Conservation (phyloP, 495 filamentous ascomycete genomes). For the Penicillium angulare region DNA sequence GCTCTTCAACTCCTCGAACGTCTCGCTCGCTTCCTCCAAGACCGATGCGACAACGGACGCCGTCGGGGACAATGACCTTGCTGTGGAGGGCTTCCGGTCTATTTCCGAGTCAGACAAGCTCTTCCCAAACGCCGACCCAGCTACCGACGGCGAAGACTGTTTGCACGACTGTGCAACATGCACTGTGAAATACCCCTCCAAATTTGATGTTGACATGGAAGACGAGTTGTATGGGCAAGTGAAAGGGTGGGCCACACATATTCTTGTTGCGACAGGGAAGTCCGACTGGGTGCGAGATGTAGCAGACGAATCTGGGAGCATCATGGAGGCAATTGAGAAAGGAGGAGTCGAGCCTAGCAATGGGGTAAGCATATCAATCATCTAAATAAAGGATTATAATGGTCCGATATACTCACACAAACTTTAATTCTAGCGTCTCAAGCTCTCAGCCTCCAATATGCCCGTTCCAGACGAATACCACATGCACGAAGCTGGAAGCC, state of each 20-base stretch:
- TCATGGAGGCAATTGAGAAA: slow-evolving; percentile 87
- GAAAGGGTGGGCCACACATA: slow-evolving; percentile 84
- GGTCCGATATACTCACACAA: slow-evolving; percentile 5
- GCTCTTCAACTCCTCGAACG: slow-evolving; percentile 33
- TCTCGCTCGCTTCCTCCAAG: slow-evolving; percentile 26
- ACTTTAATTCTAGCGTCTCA: slow-evolving; percentile 60
- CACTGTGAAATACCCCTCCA: slow-evolving; percentile 71
- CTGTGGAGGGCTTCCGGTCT: slow-evolving; percentile 38
- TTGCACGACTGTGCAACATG: slow-evolving; percentile 86
- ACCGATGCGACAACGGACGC: slow-evolving; percentile 24
- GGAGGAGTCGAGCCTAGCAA: slow-evolving; percentile 63
- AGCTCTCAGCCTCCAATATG: slow-evolving; percentile 94
- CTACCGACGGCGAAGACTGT: slow-evolving; percentile 86
- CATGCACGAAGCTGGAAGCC: slow-evolving; percentile 52
- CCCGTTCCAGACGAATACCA: slow-evolving; percentile 64
- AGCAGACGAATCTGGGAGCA: slow-evolving; percentile 83
- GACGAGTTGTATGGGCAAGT: slow-evolving; percentile 84
- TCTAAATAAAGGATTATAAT: background rate
- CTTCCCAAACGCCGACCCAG: slow-evolving; percentile 57
- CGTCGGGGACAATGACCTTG: slow-evolving; percentile 19
- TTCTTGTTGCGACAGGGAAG: slow-evolving; percentile 92
- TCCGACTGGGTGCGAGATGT: slow-evolving; percentile 92
- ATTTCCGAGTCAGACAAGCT: slow-evolving; percentile 36
- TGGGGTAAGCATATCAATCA: slow-evolving; percentile 57
- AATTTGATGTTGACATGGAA: slow-evolving; percentile 70